Evolutionary conservation across 441 rosid genomes (phyloP).

Genomic region (Mallotus repandus): DNA sequence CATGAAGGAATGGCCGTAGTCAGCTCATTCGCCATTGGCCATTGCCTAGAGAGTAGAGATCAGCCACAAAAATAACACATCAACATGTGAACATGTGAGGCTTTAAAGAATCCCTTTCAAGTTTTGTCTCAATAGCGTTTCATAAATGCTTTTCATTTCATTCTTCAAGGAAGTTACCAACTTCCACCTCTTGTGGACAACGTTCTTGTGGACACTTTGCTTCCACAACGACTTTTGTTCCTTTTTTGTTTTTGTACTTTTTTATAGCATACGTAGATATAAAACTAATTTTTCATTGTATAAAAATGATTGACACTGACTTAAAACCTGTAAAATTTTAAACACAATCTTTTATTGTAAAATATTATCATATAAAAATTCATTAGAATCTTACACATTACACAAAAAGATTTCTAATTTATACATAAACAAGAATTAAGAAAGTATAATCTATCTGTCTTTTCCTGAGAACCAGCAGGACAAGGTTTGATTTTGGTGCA

Average conservation of each 20-base stretch:
- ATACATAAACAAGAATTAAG: too few species aligned
- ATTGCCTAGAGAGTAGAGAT: neutral
- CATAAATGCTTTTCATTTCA: slow-evolving; percentile 12
- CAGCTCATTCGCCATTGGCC: neutral
- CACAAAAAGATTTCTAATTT: too few species aligned
- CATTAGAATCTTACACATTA: too few species aligned
- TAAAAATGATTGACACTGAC: too few species aligned
- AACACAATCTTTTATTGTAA: too few species aligned
- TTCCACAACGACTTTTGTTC: too few species aligned
- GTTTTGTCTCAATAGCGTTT: neutral
- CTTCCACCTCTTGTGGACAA: slow-evolving; percentile 16
- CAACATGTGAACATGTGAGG: slow-evolving; percentile 12
- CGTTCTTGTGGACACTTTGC: slow-evolving; percentile 4
- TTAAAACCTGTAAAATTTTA: too few species aligned
- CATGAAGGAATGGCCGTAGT: neutral
- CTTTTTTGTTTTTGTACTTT: too few species aligned
- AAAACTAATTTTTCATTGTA: too few species aligned
- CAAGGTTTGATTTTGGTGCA: neutral
- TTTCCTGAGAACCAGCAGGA: neutral
- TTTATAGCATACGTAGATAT: too few species aligned
- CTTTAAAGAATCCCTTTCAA: neutral
- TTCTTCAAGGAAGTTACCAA: neutral
- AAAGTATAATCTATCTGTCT: too few species aligned
- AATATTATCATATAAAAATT: too few species aligned
- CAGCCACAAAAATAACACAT: neutral